phyloP scores from a whole-genome alignment of 192 early-diverging fungal genomes.

The Dispira parvispora region DNA sequence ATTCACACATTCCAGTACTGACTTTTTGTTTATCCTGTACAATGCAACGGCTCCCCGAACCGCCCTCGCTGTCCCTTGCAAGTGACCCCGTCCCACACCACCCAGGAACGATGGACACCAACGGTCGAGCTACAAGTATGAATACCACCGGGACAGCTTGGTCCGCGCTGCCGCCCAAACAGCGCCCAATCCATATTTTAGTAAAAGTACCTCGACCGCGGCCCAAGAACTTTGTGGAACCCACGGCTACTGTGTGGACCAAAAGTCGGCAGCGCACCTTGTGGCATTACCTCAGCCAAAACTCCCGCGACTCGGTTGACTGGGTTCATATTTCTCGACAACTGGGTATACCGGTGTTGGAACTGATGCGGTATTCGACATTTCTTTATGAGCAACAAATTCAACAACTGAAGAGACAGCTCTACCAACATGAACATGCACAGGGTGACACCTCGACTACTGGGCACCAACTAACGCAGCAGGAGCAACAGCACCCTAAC shows the following conservation, averaged over 20 bases:
- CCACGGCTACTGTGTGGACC: background rate
- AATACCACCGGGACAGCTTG: background rate
- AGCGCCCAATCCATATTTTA: conserved; percentile 2
- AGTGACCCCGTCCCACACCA: background rate
- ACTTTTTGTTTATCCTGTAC: background rate
- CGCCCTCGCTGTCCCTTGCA: background rate
- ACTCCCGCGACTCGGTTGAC: background rate
- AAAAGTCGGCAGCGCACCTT: background rate
- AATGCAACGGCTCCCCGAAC: background rate
- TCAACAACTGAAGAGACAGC: conserved; percentile 2
- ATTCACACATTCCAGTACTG: background rate
- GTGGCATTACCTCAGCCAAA: background rate
- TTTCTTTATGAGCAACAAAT: conserved; percentile 6
- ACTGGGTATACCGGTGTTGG: background rate
- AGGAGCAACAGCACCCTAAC: no score
- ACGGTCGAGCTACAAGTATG: background rate
- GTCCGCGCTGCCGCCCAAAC: background rate
- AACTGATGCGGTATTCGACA: background rate
- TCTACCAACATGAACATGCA: background rate
- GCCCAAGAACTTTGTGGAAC: conserved; percentile 4
- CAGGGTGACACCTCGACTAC: no score
- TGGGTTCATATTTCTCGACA: conserved; percentile 1
- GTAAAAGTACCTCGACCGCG: background rate
- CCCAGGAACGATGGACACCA: background rate
- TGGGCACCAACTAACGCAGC: no score